A percentile compares a stretch with the other conserved stretches of the same genome.
These are phyloP conservation scores for Lentinula guzmanii DNA, from an alignment of 768 basidiomycete genomes.

Conservation along the genomic window DNA sequence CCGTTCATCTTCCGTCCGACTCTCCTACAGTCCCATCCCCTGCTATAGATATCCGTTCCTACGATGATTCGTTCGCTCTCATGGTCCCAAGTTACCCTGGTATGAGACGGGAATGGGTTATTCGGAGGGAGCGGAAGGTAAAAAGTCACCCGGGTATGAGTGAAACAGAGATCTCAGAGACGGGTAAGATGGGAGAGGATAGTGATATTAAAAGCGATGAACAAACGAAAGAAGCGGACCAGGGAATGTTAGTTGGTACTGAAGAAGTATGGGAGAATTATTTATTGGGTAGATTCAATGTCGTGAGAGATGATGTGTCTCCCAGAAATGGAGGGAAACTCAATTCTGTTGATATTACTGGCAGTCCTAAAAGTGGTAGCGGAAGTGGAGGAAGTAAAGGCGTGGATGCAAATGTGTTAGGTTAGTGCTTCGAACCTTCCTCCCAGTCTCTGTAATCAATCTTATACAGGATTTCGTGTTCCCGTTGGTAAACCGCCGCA, in stretches of 20 bases:
- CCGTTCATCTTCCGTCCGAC: not conserved
- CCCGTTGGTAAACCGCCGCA: conserved; percentile 1
- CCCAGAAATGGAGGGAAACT: not conserved
- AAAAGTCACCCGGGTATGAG: not conserved
- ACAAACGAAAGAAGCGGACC: not conserved
- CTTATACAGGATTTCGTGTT: not conserved
- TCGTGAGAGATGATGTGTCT: not conserved
- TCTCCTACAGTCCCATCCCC: not conserved
- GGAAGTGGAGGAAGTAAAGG: not conserved
- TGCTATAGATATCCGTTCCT: not conserved
- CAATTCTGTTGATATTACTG: not conserved
- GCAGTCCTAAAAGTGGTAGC: not conserved
- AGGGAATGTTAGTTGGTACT: not conserved
- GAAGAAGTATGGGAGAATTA: conserved; percentile 4
- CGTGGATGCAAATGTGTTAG: not conserved
- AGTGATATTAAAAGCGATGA: not conserved
- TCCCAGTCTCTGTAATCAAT: too few relatives aligned
- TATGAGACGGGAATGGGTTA: conserved; percentile 3
- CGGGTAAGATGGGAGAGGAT: not conserved
- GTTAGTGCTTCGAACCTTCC: too few relatives aligned
- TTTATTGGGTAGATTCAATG: not conserved
- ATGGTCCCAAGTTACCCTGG: not conserved
- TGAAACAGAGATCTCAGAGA: not conserved
- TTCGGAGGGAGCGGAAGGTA: not conserved
- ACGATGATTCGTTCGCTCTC: not conserved